phyloP scores from a whole-genome alignment of 2,329 filamentous ascomycete genomes.

The Colletotrichum sp. region DNA sequence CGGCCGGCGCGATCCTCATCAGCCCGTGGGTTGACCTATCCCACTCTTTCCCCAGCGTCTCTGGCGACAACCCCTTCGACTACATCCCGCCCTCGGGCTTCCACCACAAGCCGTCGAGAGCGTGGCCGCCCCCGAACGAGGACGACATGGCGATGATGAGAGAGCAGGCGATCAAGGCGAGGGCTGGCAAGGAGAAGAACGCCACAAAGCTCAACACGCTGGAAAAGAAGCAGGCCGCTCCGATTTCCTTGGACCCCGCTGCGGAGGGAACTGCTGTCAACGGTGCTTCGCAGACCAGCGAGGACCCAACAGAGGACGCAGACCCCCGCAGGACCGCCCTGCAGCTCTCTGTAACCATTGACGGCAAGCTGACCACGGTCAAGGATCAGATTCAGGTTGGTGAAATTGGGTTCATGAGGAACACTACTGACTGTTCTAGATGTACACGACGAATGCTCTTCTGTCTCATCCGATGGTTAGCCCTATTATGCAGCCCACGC shows the following conservation, averaged over 20 bases:
- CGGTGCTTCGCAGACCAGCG: neutral
- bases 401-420: neutral
- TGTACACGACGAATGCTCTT: slow-evolving; percentile 83
- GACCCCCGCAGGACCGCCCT: slow-evolving; percentile 27
- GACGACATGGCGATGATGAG: slow-evolving; percentile 69
- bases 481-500: slow-evolving; percentile 82
- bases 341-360: slow-evolving; percentile 69
- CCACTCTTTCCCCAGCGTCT: slow-evolving; percentile 93
- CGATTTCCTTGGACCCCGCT: slow-evolving; percentile 26
- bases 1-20: slow-evolving; percentile 87
- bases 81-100: slow-evolving; percentile 91
- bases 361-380: slow-evolving; percentile 73
- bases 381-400: slow-evolving; percentile 90
- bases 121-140: slow-evolving; percentile 91
- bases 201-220: slow-evolving; percentile 25
- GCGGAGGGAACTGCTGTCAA: slow-evolving; percentile 12
- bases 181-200: slow-evolving; percentile 24
- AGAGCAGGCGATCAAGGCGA: slow-evolving; percentile 52
- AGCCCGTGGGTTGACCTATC: slow-evolving; percentile 97
- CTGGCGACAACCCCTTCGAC: slow-evolving; percentile 73
- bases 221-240: slow-evolving; percentile 37
- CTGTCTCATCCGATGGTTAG: slow-evolving; percentile 89
- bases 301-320: neutral
- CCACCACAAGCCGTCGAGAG: slow-evolving; percentile 83
- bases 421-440: slow-evolving; percentile 37